phyloP scores from a whole-genome alignment of 306 rosid genomes.

The Vachellia pachyceras region DNA sequence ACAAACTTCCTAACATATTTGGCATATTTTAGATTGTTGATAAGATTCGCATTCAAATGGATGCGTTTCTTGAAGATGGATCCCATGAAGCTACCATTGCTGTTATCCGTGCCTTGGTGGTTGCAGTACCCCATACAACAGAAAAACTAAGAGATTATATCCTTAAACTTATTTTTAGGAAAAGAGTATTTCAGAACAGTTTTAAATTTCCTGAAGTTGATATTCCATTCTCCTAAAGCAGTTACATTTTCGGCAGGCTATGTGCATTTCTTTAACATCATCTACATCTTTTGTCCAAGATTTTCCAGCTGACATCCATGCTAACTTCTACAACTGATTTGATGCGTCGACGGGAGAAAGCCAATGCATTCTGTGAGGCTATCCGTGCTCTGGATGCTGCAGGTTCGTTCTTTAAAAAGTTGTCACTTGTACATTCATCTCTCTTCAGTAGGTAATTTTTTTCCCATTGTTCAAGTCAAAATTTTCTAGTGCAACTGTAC shows the following conservation, averaged over 20 bases:
- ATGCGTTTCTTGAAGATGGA: constrained; percentile 99
- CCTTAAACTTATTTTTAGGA: constrained; percentile 51
- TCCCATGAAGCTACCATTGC: constrained; percentile 94
- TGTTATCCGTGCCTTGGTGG: constrained; percentile 87
- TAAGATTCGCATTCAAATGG: constrained; percentile 97
- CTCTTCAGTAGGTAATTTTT: constrained; percentile 12
- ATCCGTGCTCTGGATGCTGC: constrained; percentile 96
- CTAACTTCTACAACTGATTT: constrained; percentile 63
- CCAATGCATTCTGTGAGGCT: constrained; percentile 93
- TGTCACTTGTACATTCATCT: background rate
- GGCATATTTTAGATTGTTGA: constrained; percentile 76
- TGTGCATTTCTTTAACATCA: constrained; percentile 63
- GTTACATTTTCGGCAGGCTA: constrained; percentile 32
- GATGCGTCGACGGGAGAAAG: constrained; percentile 69
- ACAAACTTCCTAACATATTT: constrained; percentile 42
- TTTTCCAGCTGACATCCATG: constrained; percentile 74
- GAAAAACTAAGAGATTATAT: constrained; percentile 95
- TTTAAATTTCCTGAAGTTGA: constrained; percentile 11
- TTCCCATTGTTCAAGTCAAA: constrained; percentile 2
- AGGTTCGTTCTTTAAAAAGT: constrained; percentile 56
- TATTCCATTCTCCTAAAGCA: constrained; percentile 34
- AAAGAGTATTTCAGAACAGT: background rate
- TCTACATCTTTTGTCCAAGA: constrained; percentile 95
- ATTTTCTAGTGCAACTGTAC: background rate
- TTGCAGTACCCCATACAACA: constrained; percentile 92